Evolutionary conservation across 2,329 filamentous ascomycete species (phyloP).

Genomic region (Cladophialophora carrionii): DNA sequence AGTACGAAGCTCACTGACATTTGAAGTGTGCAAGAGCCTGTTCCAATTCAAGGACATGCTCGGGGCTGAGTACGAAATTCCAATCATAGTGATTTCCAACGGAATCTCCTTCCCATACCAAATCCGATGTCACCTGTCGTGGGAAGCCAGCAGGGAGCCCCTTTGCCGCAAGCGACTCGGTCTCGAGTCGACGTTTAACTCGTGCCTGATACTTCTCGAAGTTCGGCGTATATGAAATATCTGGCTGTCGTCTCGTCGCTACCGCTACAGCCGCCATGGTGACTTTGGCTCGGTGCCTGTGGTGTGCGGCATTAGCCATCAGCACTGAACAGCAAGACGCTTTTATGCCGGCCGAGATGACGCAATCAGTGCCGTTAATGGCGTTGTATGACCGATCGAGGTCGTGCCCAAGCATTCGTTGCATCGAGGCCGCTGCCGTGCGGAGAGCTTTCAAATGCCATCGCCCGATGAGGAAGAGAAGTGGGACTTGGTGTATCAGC

Average conservation of each 20-base stretch:
- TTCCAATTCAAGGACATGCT: slow-evolving; percentile 51
- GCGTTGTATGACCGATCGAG: background rate
- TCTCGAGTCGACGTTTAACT: slow-evolving; percentile 34
- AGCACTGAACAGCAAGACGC: background rate
- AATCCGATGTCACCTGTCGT: slow-evolving; percentile 45
- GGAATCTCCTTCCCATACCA: slow-evolving; percentile 54
- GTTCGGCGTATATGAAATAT: slow-evolving; percentile 42
- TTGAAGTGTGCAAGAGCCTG: slow-evolving; percentile 49
- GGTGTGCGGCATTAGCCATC: background rate
- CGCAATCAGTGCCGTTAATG: slow-evolving; percentile 7
- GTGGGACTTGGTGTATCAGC: background rate
- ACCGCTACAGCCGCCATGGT: slow-evolving; percentile 6
- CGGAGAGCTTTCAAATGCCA: background rate
- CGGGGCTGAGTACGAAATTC: slow-evolving; percentile 45
- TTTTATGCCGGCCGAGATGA: slow-evolving; percentile 8
- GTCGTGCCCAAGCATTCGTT: background rate
- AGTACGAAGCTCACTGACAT: slow-evolving; percentile 37
- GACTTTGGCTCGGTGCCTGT: background rate
- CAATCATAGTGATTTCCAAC: slow-evolving; percentile 48
- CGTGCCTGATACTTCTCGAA: slow-evolving; percentile 40
- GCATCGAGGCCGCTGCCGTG: background rate
- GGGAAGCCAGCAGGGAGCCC: slow-evolving; percentile 51
- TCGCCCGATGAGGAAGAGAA: background rate
- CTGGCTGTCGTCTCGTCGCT: slow-evolving; percentile 38
- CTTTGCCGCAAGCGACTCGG: slow-evolving; percentile 24